Evolutionary conservation across 805 yeast species (phyloP).

Genomic region (Starmerella tilneyi): DNA sequence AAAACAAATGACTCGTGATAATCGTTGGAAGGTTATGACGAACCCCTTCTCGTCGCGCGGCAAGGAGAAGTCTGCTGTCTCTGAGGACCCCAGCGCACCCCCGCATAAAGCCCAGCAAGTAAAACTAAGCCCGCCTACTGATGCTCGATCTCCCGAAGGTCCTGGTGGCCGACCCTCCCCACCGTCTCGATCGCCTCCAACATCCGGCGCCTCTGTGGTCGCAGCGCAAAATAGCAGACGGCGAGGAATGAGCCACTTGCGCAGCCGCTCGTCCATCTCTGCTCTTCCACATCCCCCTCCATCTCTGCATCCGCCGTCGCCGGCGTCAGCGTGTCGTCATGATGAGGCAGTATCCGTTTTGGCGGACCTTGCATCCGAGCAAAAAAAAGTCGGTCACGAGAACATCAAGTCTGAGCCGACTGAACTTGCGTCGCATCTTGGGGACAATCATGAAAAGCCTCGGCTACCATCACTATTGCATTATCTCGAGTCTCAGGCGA

Average conservation of each 20-base stretch:
- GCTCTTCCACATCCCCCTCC: background rate
- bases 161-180: conserved; percentile 1
- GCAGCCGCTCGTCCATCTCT: conserved; percentile 15
- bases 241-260: conserved; percentile 13
- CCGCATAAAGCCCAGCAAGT: background rate
- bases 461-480: conserved; percentile 1
- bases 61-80: background rate
- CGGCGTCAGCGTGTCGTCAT: conserved; percentile 6
- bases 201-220: conserved; percentile 12
- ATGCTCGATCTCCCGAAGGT: background rate
- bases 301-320: background rate
- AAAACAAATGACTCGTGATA: conserved; percentile 17
- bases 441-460: background rate
- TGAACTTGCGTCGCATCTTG: background rate
- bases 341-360: conserved; percentile 26
- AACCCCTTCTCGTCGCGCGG: conserved; percentile 10
- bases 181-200: conserved; percentile 2
- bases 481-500: conserved; percentile 3
- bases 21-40: conserved; percentile 19
- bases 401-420: background rate
- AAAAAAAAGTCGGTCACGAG: conserved; percentile 6
- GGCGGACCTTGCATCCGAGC: conserved; percentile 25
- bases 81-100: background rate
- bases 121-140: no score
- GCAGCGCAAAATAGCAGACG: conserved; percentile 20